Percentiles rank a stretch among this genome's conserved stretches.
These are phyloP conservation scores for Scedosporium dehoogii DNA, from an alignment of 2,329 filamentous ascomycete species.

Conservation along the genomic window DNA sequence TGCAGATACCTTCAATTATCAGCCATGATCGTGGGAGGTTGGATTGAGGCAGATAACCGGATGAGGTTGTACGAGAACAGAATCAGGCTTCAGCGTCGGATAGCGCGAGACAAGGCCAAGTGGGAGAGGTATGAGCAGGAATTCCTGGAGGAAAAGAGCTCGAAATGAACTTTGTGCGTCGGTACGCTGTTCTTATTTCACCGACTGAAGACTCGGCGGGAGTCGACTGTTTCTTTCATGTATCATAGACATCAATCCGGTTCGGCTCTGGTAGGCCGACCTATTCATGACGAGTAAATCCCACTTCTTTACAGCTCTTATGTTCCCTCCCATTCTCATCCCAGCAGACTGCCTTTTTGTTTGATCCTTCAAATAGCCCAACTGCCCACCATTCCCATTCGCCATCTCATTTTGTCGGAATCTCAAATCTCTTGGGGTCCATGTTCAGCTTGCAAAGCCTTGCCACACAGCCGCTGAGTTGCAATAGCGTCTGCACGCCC, in stretches of 20 bases:
- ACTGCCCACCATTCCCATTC: not conserved
- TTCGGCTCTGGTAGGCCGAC: not conserved
- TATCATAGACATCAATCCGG: not conserved
- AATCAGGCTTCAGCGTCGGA: slow-evolving; percentile 53
- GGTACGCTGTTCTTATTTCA: not conserved
- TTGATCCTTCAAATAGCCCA: not conserved
- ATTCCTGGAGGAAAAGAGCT: slow-evolving; percentile 32
- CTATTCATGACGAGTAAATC: not conserved
- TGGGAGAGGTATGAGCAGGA: slow-evolving; percentile 61
- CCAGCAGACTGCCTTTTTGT: not conserved
- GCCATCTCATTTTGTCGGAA: slow-evolving; percentile 21
- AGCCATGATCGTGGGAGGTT: slow-evolving; percentile 71
- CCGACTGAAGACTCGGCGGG: not conserved
- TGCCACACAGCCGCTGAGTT: slow-evolving; percentile 85
- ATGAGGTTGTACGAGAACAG: slow-evolving; percentile 57
- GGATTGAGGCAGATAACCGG: slow-evolving; percentile 64
- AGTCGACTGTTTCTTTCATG: not conserved
- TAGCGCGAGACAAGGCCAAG: slow-evolving; percentile 54
- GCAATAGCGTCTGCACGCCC: slow-evolving; percentile 87
- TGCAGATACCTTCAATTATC: slow-evolving; percentile 74
- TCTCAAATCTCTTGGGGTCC: slow-evolving; percentile 72
- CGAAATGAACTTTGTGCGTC: slow-evolving; percentile 7
- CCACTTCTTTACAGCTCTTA: not conserved
- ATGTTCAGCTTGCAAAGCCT: slow-evolving; percentile 93
- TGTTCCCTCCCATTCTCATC: not conserved